Evolutionary conservation across 345 rosid species (phyloP).

Genomic region (Schrenkiella parvula): DNA sequence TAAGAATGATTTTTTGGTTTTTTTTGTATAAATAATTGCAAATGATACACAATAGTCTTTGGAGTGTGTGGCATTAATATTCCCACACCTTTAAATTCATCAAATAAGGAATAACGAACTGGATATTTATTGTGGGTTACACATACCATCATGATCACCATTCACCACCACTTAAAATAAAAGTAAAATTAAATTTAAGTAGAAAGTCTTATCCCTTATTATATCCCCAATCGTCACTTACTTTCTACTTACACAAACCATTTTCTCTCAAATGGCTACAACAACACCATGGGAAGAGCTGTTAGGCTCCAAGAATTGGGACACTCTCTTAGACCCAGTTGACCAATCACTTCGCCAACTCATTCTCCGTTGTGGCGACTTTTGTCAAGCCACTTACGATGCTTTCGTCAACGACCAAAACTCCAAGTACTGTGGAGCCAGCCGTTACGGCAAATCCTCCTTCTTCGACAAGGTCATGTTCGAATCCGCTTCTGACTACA

Average conservation of each 20-base stretch:
- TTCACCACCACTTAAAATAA: not conserved
- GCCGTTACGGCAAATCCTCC: conserved; percentile 67
- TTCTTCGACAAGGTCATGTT: conserved; percentile 71
- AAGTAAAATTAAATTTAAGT: not conserved
- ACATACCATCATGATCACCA: not conserved
- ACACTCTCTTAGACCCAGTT: conserved; percentile 62
- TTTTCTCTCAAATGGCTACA: conserved; percentile 37
- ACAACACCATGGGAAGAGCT: conserved; percentile 54
- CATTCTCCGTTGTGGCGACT: conserved; percentile 84
- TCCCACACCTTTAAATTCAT: not conserved
- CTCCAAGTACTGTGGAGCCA: conserved; percentile 83
- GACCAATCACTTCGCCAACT: conserved; percentile 62
- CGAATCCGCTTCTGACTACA: conserved; percentile 48
- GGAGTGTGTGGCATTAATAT: not conserved
- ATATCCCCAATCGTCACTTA: not conserved
- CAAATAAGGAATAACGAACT: too few species aligned
- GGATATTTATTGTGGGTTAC: not conserved
- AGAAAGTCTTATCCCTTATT: not conserved
- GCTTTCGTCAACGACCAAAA: conserved; percentile 77
- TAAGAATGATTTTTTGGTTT: not conserved
- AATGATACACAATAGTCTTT: not conserved
- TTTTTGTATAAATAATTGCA: not conserved
- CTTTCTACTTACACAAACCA: not conserved
- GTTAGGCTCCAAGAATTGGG: conserved; percentile 67
- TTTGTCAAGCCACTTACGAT: conserved; percentile 90